Percentiles rank a stretch among this genome's conserved stretches.
These are phyloP conservation scores for Polytrichum formosum DNA, from an alignment of 225 moss, liverwort and hornwort genomes.

Conservation along the genomic window DNA sequence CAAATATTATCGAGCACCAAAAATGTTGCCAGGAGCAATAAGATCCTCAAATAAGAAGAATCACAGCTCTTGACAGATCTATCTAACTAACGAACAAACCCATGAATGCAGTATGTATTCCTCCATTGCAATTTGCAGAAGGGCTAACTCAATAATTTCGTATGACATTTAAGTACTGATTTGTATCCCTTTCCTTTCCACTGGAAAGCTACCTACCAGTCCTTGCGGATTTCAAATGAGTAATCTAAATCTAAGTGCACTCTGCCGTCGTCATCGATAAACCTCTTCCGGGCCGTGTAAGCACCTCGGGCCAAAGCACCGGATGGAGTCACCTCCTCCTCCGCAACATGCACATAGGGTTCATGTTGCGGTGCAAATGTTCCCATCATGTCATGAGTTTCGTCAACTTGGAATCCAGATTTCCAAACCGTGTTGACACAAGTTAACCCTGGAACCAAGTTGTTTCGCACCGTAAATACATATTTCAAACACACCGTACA, in stretches of 20 bases:
- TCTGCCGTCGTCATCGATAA: constrained; percentile 81
- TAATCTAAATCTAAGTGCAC: constrained; percentile 81
- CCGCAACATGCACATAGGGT: constrained; percentile 74
- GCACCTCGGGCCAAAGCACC: constrained; percentile 84
- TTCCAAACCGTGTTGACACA: constrained; percentile 97
- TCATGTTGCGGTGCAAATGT: constrained; percentile 82
- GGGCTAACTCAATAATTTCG: too few species aligned
- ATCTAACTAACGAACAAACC: too few species aligned
- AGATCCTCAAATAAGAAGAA: too few species aligned
- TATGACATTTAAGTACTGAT: neutral
- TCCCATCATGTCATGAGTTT: constrained; percentile 88
- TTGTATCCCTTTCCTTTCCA: neutral
- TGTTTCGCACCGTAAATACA: constrained; percentile 74
- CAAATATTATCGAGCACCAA: too few species aligned
- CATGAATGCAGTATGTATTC: too few species aligned
- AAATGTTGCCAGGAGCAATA: too few species aligned
- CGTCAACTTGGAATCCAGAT: constrained; percentile 78
- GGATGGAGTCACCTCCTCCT: constrained; percentile 92
- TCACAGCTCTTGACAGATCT: too few species aligned
- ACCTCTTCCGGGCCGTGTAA: constrained; percentile 87
- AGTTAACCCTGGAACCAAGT: constrained; percentile 87
- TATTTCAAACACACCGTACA: constrained; percentile 72
- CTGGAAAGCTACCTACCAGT: constrained; percentile 32
- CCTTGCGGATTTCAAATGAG: constrained; percentile 87
- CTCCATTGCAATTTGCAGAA: too few species aligned